These are phyloP conservation scores for Thamnidium elegans DNA, from an alignment of 192 early-diverging fungal species.

Conservation along the genomic window DNA sequence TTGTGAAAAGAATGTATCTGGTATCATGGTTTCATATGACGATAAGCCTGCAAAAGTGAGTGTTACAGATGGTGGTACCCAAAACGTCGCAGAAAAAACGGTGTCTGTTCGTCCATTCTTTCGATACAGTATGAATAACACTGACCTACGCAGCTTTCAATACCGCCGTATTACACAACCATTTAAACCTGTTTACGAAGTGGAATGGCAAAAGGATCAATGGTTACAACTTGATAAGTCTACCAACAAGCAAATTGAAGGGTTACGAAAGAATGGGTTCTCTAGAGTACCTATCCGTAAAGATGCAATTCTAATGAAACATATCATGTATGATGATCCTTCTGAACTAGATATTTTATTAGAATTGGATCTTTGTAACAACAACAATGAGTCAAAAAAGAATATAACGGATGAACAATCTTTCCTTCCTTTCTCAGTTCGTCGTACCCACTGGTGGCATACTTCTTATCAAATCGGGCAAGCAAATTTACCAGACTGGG, in stretches of 20 bases:
- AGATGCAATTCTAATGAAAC: not conserved
- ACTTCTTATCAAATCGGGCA: not conserved
- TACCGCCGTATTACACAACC: not conserved
- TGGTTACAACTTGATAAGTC: not conserved
- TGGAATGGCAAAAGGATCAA: constrained; percentile 10
- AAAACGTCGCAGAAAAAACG: too few species aligned
- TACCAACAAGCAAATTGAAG: constrained; percentile 8
- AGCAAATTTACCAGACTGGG: constrained; percentile 1
- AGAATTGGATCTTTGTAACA: not conserved
- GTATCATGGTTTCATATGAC: too few species aligned
- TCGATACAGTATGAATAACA: not conserved
- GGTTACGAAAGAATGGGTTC: not conserved
- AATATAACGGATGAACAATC: not conserved
- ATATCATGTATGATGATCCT: not conserved
- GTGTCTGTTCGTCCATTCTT: not conserved
- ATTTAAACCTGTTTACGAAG: constrained; percentile 6
- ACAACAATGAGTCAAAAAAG: not conserved
- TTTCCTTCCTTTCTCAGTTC: not conserved
- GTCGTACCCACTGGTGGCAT: constrained; percentile 8
- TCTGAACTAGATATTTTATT: not conserved
- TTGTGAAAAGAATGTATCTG: too few species aligned
- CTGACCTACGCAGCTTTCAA: not conserved
- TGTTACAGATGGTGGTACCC: too few species aligned
- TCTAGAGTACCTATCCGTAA: not conserved
- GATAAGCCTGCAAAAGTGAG: too few species aligned